Conservation (phyloP, 2,329 filamentous ascomycete genomes). For the Botrytis squamosa region DNA sequence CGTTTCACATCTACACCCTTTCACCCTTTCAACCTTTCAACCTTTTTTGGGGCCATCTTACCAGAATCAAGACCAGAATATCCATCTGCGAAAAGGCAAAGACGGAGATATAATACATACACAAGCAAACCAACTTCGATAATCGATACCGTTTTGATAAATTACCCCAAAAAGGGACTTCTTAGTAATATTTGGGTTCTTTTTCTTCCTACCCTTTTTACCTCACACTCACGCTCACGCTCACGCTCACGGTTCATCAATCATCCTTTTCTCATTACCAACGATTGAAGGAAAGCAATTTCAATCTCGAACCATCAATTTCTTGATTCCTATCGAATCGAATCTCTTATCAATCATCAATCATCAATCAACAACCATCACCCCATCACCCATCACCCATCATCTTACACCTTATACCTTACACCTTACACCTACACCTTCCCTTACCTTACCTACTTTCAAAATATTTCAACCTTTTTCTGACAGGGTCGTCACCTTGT, state of each 20-base stretch:
- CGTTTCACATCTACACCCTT: background rate
- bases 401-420: background rate
- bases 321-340: background rate
- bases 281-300: background rate
- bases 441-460: background rate
- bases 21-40: background rate
- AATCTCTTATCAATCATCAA: background rate
- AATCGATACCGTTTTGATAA: background rate
- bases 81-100: background rate
- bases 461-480: background rate
- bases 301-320: conserved; percentile 5
- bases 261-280: background rate
- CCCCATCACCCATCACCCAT: no score
- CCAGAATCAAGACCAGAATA: background rate
- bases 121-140: background rate
- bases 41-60: background rate
- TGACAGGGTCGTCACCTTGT: conserved; percentile 19
- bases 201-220: no score
- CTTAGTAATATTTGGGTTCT: background rate
- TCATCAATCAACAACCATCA: no score
- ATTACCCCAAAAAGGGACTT: background rate
- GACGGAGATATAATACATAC: no score
- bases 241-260: background rate
- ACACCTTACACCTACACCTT: background rate
- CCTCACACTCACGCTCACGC: no score